A percentile compares a stretch with the other conserved stretches of the same genome.
Conservation (phyloP, 441 rosid species). For the Erysimum cheiri region DNA sequence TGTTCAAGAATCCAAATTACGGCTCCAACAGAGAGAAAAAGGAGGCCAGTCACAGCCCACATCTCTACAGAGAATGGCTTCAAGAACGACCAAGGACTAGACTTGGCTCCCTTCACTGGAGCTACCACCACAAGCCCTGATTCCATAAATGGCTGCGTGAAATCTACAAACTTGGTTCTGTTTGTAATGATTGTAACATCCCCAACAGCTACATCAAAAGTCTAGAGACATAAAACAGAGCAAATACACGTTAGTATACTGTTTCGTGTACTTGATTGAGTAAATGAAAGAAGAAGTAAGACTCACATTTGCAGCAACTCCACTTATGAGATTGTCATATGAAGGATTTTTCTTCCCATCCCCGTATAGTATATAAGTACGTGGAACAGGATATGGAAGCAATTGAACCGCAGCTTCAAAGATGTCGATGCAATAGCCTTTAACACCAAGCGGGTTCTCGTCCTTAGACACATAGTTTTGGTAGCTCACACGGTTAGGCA, state of each 20-base stretch:
- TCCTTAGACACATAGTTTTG: constrained; percentile 64
- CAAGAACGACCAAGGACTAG: constrained; percentile 95
- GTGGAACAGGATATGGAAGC: constrained; percentile 89
- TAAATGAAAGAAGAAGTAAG: constrained; percentile 27
- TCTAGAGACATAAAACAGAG: constrained; percentile 49
- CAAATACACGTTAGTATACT: neutral
- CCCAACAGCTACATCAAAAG: constrained; percentile 85
- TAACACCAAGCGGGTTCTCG: constrained; percentile 67
- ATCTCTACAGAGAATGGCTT: constrained; percentile 80
- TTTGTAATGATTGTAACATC: constrained; percentile 77
- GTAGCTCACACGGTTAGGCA: constrained; percentile 78
- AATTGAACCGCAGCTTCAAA: constrained; percentile 86
- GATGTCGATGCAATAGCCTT: constrained; percentile 87
- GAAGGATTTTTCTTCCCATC: constrained; percentile 69
- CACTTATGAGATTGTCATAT: constrained; percentile 60
- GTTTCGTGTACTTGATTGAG: constrained; percentile 14
- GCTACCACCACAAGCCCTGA: constrained; percentile 93
- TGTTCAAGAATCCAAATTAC: constrained; percentile 98
- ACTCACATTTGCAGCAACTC: constrained; percentile 75
- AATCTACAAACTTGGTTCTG: constrained; percentile 88
- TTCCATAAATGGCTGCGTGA: constrained; percentile 93
- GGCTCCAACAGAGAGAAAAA: constrained; percentile 87
- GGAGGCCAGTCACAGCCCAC: constrained; percentile 90
- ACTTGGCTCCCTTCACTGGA: constrained; percentile 67
- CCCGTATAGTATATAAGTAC: constrained; percentile 62